Conservation (phyloP, 2,329 filamentous ascomycete species). For the Phialemoniopsis sp. region DNA sequence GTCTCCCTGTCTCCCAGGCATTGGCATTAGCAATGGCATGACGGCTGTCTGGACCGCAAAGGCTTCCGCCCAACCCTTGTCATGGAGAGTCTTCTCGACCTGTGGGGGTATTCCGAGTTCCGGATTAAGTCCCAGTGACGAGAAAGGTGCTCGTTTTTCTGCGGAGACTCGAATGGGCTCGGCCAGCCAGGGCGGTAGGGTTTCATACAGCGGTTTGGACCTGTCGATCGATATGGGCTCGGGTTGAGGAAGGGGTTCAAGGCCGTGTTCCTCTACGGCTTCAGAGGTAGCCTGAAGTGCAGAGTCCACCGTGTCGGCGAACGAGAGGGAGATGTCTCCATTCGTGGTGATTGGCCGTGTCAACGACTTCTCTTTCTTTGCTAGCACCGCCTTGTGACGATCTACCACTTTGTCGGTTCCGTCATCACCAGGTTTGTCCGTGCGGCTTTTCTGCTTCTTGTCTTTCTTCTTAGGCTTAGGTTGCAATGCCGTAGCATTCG, state of each 20-base stretch:
- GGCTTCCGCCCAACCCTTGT: slow-evolving; percentile 66
- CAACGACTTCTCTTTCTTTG: slow-evolving; percentile 52
- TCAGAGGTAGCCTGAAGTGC: not conserved
- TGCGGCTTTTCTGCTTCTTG: slow-evolving; percentile 18
- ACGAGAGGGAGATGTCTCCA: slow-evolving; percentile 8
- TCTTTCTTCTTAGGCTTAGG: slow-evolving; percentile 22
- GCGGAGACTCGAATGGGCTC: slow-evolving; percentile 67
- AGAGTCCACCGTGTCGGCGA: slow-evolving; percentile 17
- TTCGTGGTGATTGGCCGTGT: slow-evolving; percentile 37
- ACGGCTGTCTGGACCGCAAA: slow-evolving; percentile 78
- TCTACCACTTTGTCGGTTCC: slow-evolving; percentile 1
- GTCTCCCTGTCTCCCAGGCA: slow-evolving; percentile 64
- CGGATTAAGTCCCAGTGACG: slow-evolving; percentile 10
- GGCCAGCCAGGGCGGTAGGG: slow-evolving; percentile 76
- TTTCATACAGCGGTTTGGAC: slow-evolving; percentile 66
- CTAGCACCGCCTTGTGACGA: slow-evolving; percentile 46
- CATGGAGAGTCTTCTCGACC: slow-evolving; percentile 56
- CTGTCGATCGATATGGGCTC: slow-evolving; percentile 52
- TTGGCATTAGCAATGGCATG: slow-evolving; percentile 73
- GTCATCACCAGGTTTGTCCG: not conserved
- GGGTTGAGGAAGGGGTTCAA: slow-evolving; percentile 81
- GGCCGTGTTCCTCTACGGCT: slow-evolving; percentile 54
- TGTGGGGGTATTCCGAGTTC: slow-evolving; percentile 59
- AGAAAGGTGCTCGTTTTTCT: slow-evolving; percentile 57
- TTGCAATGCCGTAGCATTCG: slow-evolving; percentile 3